Base-by-base conservation (phyloP, 306 rosid species). In the Prunus persica region DNA sequence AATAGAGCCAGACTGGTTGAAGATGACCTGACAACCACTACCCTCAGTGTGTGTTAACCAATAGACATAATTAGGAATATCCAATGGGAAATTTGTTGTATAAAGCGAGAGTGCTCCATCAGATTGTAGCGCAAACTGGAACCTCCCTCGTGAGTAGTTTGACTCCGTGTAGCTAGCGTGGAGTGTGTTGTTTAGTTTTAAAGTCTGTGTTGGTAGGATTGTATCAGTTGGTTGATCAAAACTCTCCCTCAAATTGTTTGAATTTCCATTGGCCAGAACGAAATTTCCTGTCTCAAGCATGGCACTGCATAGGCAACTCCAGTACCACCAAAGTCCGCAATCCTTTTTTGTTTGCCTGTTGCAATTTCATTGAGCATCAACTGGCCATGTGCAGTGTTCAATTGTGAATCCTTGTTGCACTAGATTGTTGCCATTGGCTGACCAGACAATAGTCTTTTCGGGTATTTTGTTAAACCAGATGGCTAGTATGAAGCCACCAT, bases 401-500 rank as follows among this genome's bases (percentile, higher is more conserved):
- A 22, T 30, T 2, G 15, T 3, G 30, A 30, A 22, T 57, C 63
- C 63, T 57, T 11, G 3, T 57, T 10, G 41, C 41, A 34, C 41
- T 5, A 34, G 38, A 3, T 56, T 20, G 0, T 56, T 13, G 13
- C 62, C 1, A 56, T 56, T 56, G 62, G 27, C 27, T 20, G 14
- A 56, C 62, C 62, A 56, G 62, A 20, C 91, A 87, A 54, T 27
- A 27, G 28, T 27, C 28, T 27, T 27, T 27, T 27, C 28, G 28
- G 28, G 28, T 27, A 27, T 27, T 27, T 27, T 27, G 28, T 27
- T 27, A 27, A 27, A 27, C 28, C 28, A 27, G 2, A 78, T 84
- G 76, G 91, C 83, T 11, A 85, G 45, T 19, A 87, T 27, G 80
- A 75, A 87, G 20, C 82, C 79, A 58, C 82, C 81, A 58, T 58